Conservation (phyloP, 2,329 filamentous ascomycete species). For the Sporothrix brunneoviolacea region DNA sequence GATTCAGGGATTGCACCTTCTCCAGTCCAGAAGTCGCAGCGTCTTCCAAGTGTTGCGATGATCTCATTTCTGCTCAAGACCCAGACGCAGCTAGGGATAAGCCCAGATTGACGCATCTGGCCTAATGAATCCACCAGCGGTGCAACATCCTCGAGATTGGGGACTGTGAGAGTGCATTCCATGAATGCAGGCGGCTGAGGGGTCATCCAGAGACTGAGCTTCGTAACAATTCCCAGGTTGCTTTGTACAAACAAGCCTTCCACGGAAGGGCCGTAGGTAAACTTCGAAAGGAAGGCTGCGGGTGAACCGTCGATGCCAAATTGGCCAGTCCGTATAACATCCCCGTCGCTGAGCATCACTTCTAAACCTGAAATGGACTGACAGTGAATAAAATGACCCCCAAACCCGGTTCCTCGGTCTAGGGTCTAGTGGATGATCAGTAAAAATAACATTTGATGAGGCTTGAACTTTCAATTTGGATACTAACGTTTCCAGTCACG, state of each 20-base stretch:
- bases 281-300: neutral
- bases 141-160: neutral
- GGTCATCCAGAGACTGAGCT: neutral
- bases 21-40: neutral
- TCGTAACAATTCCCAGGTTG: neutral
- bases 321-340: conserved; percentile 21
- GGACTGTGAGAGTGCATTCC: neutral
- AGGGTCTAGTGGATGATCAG: too few species aligned
- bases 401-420: conserved; percentile 36
- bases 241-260: neutral
- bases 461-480: too few species aligned
- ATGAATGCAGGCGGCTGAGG: neutral
- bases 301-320: neutral
- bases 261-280: neutral
- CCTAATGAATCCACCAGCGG: neutral
- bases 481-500: conserved; percentile 40
- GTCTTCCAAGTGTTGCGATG: neutral
- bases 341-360: conserved; percentile 24
- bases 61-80: conserved; percentile 1
- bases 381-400: conserved; percentile 29
- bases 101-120: neutral
- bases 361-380: conserved; percentile 32
- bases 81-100: neutral
- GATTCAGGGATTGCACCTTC: neutral
- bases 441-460: too few species aligned